Conservation (phyloP, 2,329 filamentous ascomycete genomes). For the Alternaria brassicicola region DNA sequence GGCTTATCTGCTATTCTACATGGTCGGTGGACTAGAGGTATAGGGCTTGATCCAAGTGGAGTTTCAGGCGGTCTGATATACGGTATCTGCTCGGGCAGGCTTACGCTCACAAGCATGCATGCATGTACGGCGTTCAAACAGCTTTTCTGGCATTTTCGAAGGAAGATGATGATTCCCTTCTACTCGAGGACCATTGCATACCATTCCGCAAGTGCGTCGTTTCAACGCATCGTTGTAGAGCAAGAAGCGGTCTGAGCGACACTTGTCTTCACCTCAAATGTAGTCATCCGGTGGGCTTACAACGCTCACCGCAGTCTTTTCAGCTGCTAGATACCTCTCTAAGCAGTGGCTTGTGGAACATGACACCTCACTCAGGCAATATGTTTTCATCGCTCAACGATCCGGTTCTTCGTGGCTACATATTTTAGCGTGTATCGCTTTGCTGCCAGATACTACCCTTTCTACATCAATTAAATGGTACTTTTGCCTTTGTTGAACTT, state of each 20-base stretch:
- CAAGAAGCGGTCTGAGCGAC: neutral
- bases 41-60: conserved; percentile 9
- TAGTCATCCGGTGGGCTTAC: neutral
- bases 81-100: neutral
- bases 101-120: neutral
- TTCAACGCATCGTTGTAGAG: neutral
- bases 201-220: neutral
- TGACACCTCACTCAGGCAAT: neutral
- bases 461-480: conserved; percentile 7
- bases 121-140: neutral
- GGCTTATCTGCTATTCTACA: conserved; percentile 89
- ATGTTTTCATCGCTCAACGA: neutral
- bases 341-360: neutral
- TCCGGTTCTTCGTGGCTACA: neutral
- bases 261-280: neutral
- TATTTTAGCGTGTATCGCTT: neutral
- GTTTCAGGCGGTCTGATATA: neutral
- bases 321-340: neutral
- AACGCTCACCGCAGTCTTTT: neutral
- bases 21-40: conserved; percentile 43
- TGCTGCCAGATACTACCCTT: neutral
- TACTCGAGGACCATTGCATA: neutral
- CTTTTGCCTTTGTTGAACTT: conserved; percentile 3
- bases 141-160: neutral
- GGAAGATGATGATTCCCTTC: neutral